Conservation (phyloP, 345 rosid species). For the Syzygium aromaticum region DNA sequence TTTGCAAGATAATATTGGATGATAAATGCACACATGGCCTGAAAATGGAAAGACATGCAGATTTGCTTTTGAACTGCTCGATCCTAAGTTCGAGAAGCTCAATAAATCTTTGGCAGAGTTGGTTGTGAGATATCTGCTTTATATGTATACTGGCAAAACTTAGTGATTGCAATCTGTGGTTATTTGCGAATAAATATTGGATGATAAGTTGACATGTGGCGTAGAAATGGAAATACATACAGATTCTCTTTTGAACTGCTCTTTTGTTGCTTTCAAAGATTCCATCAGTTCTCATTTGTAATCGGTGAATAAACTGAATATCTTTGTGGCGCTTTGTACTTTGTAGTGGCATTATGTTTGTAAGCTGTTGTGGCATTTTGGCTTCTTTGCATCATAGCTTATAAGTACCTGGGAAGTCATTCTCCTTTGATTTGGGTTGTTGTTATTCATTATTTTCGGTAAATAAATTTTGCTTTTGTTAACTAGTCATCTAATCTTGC, state of each 20-base stretch:
- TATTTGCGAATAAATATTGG: background rate
- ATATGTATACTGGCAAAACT: background rate
- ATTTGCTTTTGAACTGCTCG: background rate
- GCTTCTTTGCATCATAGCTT: background rate
- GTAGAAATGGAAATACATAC: background rate
- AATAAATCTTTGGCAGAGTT: constrained; percentile 70
- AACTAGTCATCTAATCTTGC: background rate
- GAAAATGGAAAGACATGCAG: background rate
- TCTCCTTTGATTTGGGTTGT: background rate
- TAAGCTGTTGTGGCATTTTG: background rate
- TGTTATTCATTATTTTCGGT: background rate
- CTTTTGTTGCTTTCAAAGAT: background rate
- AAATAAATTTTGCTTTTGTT: background rate
- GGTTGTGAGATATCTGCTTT: constrained; percentile 25
- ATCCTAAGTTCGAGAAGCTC: constrained; percentile 59
- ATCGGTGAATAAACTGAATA: background rate
- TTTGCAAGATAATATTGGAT: background rate
- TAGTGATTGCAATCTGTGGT: background rate
- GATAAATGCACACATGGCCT: background rate
- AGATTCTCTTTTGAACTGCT: background rate
- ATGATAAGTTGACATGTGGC: background rate
- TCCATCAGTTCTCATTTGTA: background rate
- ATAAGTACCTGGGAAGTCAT: background rate
- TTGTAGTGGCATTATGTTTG: background rate
- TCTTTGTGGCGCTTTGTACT: background rate